A percentile compares a stretch with the other conserved stretches of the same genome.
Conservation (phyloP, 192 early-diverging fungal species). For the Backusella australiensis region DNA sequence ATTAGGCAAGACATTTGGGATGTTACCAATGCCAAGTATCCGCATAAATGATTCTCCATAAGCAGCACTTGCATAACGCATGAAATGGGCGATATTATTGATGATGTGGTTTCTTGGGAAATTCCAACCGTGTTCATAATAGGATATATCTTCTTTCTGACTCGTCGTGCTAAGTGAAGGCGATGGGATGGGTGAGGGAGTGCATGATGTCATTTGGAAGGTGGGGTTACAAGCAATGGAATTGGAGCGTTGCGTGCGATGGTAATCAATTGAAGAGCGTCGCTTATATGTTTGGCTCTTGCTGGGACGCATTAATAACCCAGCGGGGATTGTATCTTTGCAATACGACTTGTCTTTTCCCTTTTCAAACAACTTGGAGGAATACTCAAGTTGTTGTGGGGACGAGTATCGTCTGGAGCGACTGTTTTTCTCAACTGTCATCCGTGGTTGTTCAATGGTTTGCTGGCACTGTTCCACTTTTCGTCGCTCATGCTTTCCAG, state of each 20-base stretch:
- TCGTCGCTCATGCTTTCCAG: constrained; percentile 41
- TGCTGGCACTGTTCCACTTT: constrained; percentile 27
- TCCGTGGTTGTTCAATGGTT: background rate
- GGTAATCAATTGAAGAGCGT: background rate
- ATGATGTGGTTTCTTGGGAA: constrained; percentile 57
- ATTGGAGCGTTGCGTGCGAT: background rate
- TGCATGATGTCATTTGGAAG: background rate
- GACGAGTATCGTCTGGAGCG: background rate
- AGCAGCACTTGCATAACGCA: constrained; percentile 66
- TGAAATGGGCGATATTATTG: constrained; percentile 66
- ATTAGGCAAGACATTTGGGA: constrained; percentile 37
- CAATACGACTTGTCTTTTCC: background rate
- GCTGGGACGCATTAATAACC: background rate
- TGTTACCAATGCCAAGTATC: constrained; percentile 59
- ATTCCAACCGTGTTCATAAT: constrained; percentile 43
- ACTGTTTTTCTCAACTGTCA: background rate
- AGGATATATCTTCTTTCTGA: constrained; percentile 7
- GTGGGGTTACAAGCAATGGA: background rate
- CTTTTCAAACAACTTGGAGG: background rate
- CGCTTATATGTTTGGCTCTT: constrained; percentile 1
- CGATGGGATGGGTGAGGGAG: background rate
- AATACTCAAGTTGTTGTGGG: background rate
- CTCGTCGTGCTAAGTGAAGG: background rate
- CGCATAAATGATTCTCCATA: constrained; percentile 77
- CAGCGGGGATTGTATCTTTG: background rate